These are phyloP conservation scores for Hyparrhenia diplandra DNA, from an alignment of 176 grass and related monocot genomes.

Conservation along the genomic window DNA sequence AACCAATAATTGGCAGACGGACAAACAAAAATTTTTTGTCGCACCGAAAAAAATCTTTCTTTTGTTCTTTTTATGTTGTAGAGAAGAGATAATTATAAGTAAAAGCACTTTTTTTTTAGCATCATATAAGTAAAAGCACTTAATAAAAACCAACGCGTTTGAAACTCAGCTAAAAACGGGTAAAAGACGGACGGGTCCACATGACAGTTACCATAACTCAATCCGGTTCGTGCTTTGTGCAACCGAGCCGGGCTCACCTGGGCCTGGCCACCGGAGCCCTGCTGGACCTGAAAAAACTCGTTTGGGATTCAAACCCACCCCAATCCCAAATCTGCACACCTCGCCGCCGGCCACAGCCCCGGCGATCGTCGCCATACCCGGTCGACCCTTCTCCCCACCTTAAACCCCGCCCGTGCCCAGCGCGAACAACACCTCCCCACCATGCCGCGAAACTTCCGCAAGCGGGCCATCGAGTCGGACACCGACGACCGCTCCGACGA, in stretches of 20 bases:
- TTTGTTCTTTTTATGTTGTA: too few relatives aligned
- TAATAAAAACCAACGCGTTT: too few relatives aligned
- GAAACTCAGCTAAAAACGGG: not conserved
- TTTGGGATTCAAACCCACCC: conserved; percentile 2
- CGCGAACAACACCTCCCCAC: not conserved
- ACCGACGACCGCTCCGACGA: conserved; percentile 50
- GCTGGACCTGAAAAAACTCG: not conserved
- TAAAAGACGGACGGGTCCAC: not conserved
- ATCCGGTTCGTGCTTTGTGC: not conserved
- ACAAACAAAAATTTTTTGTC: too few relatives aligned
- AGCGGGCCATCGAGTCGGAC: conserved; percentile 51
- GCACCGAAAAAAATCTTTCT: too few relatives aligned
- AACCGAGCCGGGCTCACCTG: not conserved
- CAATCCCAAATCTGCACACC: conserved; percentile 10
- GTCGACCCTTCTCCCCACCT: not conserved
- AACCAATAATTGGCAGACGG: too few relatives aligned
- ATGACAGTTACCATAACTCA: not conserved
- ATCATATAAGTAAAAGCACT: too few relatives aligned
- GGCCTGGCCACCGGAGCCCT: not conserved
- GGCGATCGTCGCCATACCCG: not conserved
- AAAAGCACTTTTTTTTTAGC: too few relatives aligned
- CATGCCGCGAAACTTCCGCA: conserved; percentile 66
- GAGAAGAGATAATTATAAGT: too few relatives aligned
- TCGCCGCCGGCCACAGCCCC: conserved; percentile 35
- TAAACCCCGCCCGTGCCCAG: not conserved